Evolutionary conservation across 768 basidiomycete genomes (phyloP).

Genomic region (Cystofilobasidium ferigula): DNA sequence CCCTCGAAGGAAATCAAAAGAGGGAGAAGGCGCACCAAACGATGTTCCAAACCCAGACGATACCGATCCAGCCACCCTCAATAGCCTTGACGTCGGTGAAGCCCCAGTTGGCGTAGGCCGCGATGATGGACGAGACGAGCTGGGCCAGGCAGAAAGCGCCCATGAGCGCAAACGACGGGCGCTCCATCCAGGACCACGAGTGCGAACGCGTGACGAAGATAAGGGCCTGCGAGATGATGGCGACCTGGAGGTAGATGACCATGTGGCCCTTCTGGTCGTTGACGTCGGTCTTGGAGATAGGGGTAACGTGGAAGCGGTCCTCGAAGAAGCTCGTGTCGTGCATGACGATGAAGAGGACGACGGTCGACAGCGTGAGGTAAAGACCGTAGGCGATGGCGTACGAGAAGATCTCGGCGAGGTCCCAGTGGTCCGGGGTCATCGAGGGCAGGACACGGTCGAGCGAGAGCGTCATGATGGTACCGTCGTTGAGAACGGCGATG

Average conservation of each 20-base stretch:
- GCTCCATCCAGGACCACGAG: constrained; percentile 93
- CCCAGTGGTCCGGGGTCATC: constrained; percentile 87
- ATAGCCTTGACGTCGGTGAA: constrained; percentile 73
- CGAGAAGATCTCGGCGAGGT: constrained; percentile 87
- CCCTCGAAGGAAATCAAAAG: background rate
- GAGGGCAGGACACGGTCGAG: constrained; percentile 93
- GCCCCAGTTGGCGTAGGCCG: constrained; percentile 83
- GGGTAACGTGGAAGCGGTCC: constrained; percentile 63
- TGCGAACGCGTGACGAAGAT: constrained; percentile 95
- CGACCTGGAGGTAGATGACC: constrained; percentile 50
- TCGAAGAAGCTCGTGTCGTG: constrained; percentile 83
- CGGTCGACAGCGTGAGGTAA: constrained; percentile 78
- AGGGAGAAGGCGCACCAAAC: constrained; percentile 49
- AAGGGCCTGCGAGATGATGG: constrained; percentile 95
- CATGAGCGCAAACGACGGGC: constrained; percentile 78
- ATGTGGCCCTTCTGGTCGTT: constrained; percentile 48
- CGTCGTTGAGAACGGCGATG: constrained; percentile 92
- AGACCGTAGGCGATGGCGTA: constrained; percentile 92
- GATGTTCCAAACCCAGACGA: constrained; percentile 74
- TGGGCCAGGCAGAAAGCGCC: constrained; percentile 86
- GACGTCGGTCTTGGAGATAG: constrained; percentile 37
- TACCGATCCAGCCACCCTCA: constrained; percentile 92
- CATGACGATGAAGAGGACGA: constrained; percentile 66
- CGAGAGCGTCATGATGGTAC: constrained; percentile 92
- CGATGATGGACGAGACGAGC: constrained; percentile 89